phyloP scores from a whole-genome alignment of 1,284 basidiomycete species.

The Coriolopsis trogii region DNA sequence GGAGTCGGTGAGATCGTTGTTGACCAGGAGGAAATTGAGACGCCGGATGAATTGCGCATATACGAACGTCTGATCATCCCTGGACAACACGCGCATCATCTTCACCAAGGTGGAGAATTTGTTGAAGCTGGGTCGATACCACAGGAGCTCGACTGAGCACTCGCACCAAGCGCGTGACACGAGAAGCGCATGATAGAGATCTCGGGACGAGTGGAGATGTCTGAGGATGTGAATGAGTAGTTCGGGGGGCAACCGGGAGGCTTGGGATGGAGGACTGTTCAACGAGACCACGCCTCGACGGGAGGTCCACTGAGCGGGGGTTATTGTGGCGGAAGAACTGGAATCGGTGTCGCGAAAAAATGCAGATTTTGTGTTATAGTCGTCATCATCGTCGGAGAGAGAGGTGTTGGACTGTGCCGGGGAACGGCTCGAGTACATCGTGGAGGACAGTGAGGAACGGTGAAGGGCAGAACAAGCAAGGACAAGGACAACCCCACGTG shows the following conservation, averaged over 20 bases:
- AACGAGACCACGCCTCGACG: slow-evolving; percentile 33
- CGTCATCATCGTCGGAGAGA: slow-evolving; percentile 66
- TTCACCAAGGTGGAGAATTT: slow-evolving; percentile 75
- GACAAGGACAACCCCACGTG: too few species aligned
- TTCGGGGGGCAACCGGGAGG: slow-evolving; percentile 78
- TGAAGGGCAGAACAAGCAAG: slow-evolving; percentile 13
- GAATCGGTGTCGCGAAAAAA: slow-evolving; percentile 44
- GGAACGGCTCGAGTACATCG: slow-evolving; percentile 57
- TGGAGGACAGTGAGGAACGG: slow-evolving; percentile 17
- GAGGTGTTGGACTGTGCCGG: slow-evolving; percentile 58
- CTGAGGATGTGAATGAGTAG: slow-evolving; percentile 93
- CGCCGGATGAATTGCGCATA: slow-evolving; percentile 90
- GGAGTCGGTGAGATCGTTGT: slow-evolving; percentile 76
- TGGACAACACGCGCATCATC: slow-evolving; percentile 71
- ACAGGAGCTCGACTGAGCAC: slow-evolving; percentile 93
- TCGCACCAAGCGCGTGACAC: slow-evolving; percentile 95
- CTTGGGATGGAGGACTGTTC: slow-evolving; percentile 42
- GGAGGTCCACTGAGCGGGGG: slow-evolving; percentile 69
- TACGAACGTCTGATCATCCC: slow-evolving; percentile 76
- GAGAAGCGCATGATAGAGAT: slow-evolving; percentile 77
- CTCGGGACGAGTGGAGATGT: slow-evolving; percentile 73
- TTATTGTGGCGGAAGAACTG: slow-evolving; percentile 44
- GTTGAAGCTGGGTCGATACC: slow-evolving; percentile 88
- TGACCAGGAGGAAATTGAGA: slow-evolving; percentile 85
- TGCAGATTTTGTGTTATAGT: slow-evolving; percentile 49